These are phyloP conservation scores for Marasmius sp. DNA, from an alignment of 1,284 basidiomycete genomes.

Conservation along the genomic window DNA sequence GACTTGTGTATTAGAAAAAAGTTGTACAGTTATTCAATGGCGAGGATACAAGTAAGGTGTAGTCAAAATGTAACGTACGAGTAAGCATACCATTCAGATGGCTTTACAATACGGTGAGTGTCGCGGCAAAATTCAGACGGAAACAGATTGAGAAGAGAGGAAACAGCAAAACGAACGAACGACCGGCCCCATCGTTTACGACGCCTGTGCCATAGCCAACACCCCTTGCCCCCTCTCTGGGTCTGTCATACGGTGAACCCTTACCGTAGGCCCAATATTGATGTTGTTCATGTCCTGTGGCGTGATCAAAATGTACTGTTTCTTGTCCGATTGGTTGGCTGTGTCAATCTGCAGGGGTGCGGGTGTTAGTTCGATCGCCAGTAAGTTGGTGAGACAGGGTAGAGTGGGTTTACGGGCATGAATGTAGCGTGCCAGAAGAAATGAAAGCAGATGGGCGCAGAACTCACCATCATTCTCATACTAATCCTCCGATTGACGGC, in stretches of 20 bases:
- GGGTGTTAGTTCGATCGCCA: not conserved
- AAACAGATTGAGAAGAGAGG: no score
- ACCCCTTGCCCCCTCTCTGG: slow-evolving; percentile 69
- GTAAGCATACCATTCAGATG: no score
- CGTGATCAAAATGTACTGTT: slow-evolving; percentile 92
- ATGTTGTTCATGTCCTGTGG: slow-evolving; percentile 83
- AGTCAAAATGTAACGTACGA: no score
- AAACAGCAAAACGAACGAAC: no score
- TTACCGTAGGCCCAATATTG: slow-evolving; percentile 57
- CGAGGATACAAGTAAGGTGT: no score
- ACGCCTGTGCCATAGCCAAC: slow-evolving; percentile 29
- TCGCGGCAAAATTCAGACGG: no score
- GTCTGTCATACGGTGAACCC: slow-evolving; percentile 79
- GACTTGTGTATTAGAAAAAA: no score
- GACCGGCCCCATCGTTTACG: not conserved
- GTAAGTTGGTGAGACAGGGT: no score
- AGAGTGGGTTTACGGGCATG: no score
- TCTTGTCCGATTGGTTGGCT: slow-evolving; percentile 79
- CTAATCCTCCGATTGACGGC: slow-evolving; percentile 88
- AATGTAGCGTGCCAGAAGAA: not conserved
- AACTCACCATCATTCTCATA: slow-evolving; percentile 86
- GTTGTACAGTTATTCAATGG: no score
- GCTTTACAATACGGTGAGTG: no score
- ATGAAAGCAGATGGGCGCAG: not conserved
- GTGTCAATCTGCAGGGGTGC: slow-evolving; percentile 71